Base-by-base conservation (phyloP, 306 rosid genomes). In the Trifolium dubium region DNA sequence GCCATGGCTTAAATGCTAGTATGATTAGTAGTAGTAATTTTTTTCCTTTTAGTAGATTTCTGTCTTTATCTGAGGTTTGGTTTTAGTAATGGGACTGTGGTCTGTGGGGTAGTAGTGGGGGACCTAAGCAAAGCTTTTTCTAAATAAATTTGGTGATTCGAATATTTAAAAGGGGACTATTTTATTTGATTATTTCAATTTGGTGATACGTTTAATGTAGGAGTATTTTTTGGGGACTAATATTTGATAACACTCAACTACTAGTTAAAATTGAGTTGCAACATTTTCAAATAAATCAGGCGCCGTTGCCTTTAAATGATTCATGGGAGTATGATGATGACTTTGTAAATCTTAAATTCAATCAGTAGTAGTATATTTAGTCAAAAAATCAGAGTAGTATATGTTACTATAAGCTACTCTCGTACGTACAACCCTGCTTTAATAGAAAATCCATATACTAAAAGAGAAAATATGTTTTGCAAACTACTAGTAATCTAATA, bases 251-350 rank as follows among this genome's bases (percentile, higher is more conserved):
- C 14, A 7, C 35, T 30, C 18, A 8, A 34, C 17, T 44, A 34
- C 17, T 44, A 12, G 7, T 12, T 67, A 17, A 5, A 30, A 11
- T 39, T 54, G 35, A 55, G 37, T 18, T 15, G 39, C 3, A 17
- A 8, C 11, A 18, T 18, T 62, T 15, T 71, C 67, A 56, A 39
- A 11, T 30, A 49, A 17, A 19, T 5, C 54, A 63, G 78, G 64
- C 60, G 54, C 15, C 39, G 39, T 29, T 58, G 17, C 2, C 2
- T 58, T 58, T 58, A 58, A 58, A 11, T 15, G 13, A 35, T 5
- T 58, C 64, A 58, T 59, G 19, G 18, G 64, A 30, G 4, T 30
- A 59, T 59, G 65, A 51, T 1, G 31, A 54, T 19, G 14, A 53
- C 29, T 19, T 17, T 19, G 10, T 19, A 54, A 53, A 3, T 54